Base-by-base conservation (phyloP, 2,329 filamentous ascomycete genomes). In the Coniella lustricola region DNA sequence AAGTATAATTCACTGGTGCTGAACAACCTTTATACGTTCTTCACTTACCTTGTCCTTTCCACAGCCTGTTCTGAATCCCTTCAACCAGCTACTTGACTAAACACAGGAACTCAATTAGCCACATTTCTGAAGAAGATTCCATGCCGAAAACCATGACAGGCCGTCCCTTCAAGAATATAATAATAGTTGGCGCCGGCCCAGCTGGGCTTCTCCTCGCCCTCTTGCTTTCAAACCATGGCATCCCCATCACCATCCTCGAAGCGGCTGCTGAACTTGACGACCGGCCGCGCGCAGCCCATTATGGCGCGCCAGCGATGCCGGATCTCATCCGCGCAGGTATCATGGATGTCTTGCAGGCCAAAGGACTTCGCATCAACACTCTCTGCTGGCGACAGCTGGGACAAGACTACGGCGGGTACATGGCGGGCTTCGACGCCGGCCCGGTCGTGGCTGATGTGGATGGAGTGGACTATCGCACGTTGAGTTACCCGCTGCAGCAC, bases 221-320 rank as follows among this genome's bases (percentile, higher is more conserved):
- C 3, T 67, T 81, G 2, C 70, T 82, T 7, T 68, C 75, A 17
- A 71, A 74, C 55, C 68, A 74, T 45, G 68, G 70, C 38, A 76
- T 81, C 51, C 63, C 68, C 25, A 72, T 76, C 37, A 72, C 72
- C 20, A 67, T 81, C 18, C 66, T 84, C 46, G 81, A 85, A 56
- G 73, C 73, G 3, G 69, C 73, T 2, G 60, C 68, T 21, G 66
- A 73, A 46, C 68, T 83, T 39, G 77, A 82, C 64, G 67, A 74
- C 49, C 77, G 78, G 49, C 81, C 81, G 0, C 76, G 81, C 22
- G 81, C 81, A 13, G 76, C 79, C 3, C 77, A 82, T 61, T 83
- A 82, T 59, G 77, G 75, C 3, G 69, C 76, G 0, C 71, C 78
- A 1, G 79, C 78, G 1, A 72, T 79, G 37, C 74, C 74, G 34